Conservation (phyloP, 257 asterid species). For the Plantago ovata region DNA sequence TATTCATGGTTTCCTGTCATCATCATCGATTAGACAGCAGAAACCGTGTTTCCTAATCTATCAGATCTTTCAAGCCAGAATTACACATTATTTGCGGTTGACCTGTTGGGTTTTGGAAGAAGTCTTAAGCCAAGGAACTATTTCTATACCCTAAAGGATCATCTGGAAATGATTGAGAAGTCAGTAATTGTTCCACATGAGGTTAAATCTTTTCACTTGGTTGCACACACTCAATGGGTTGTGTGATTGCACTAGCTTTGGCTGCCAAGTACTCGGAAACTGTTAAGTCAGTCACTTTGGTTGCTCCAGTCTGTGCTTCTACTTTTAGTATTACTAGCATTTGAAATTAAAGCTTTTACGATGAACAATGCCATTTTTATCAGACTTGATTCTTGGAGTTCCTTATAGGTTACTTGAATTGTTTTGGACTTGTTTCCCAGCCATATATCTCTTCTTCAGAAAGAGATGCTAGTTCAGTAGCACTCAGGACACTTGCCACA, state of each 20-base stretch:
- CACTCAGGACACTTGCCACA: constrained; percentile 44
- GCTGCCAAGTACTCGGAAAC: constrained; percentile 53
- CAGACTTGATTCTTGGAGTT: not conserved
- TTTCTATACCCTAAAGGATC: constrained; percentile 61
- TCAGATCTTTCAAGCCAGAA: constrained; percentile 32
- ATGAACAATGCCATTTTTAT: not conserved
- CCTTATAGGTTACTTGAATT: not conserved
- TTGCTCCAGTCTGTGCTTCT: constrained; percentile 70
- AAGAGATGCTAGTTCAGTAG: constrained; percentile 40
- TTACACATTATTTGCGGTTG: constrained; percentile 59
- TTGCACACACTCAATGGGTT: constrained; percentile 94
- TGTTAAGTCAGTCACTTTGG: constrained; percentile 53
- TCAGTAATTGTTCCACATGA: constrained; percentile 40
- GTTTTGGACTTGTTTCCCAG: constrained; percentile 25
- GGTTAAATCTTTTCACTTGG: constrained; percentile 61
- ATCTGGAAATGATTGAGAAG: constrained; percentile 58
- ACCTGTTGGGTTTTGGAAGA: constrained; percentile 72
- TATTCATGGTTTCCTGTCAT: constrained; percentile 74
- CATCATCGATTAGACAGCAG: constrained; percentile 71
- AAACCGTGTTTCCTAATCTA: constrained; percentile 53
- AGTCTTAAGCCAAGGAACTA: constrained; percentile 80
- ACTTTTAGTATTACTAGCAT: too few species aligned
- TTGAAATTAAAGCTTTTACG: not conserved
- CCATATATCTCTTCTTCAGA: constrained; percentile 53
- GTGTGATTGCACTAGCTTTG: constrained; percentile 67